These are phyloP conservation scores for Marasmius tenuissimus DNA, from an alignment of 1,284 basidiomycete genomes.

Conservation along the genomic window DNA sequence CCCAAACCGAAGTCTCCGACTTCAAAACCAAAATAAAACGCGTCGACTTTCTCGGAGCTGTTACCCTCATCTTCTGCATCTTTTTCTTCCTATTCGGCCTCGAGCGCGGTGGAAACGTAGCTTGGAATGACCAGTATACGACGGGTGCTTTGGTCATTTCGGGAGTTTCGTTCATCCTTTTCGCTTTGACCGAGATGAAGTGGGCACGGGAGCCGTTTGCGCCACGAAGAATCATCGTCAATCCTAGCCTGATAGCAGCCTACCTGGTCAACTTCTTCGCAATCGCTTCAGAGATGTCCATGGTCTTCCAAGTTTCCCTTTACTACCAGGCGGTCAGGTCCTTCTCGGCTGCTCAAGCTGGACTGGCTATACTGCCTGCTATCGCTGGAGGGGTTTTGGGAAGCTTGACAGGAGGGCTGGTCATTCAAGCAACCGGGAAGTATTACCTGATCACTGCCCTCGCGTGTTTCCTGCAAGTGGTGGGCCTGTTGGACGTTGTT, in stretches of 20 bases:
- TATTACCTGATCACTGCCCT: conserved; percentile 52
- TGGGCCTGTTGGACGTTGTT: conserved; percentile 38
- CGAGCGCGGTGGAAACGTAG: conserved; percentile 58
- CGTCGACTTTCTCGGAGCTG: conserved; percentile 60
- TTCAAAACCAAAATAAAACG: conserved; percentile 50
- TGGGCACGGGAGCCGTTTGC: conserved; percentile 59
- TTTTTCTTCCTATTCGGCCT: conserved; percentile 56
- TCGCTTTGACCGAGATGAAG: conserved; percentile 40
- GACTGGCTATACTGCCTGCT: conserved; percentile 48
- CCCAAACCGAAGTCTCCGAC: conserved; percentile 35
- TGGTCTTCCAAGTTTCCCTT: conserved; percentile 55
- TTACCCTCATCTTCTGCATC: conserved; percentile 48
- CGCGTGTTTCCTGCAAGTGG: conserved; percentile 37
- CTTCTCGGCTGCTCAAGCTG: conserved; percentile 45
- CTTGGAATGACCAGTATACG: conserved; percentile 47
- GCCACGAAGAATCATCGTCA: conserved; percentile 50
- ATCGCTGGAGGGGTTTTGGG: conserved; percentile 48
- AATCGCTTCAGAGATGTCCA: conserved; percentile 41
- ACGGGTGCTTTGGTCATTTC: conserved; percentile 32
- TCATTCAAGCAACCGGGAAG: conserved; percentile 59
- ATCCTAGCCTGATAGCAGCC: conserved; percentile 47
- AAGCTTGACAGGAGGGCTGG: conserved; percentile 49
- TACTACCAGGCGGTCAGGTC: conserved; percentile 57
- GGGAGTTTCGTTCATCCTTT: conserved; percentile 29
- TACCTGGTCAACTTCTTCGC: conserved; percentile 60